Base-by-base conservation (phyloP, 192 early-diverging fungal genomes). In the Mortierella claussenii region DNA sequence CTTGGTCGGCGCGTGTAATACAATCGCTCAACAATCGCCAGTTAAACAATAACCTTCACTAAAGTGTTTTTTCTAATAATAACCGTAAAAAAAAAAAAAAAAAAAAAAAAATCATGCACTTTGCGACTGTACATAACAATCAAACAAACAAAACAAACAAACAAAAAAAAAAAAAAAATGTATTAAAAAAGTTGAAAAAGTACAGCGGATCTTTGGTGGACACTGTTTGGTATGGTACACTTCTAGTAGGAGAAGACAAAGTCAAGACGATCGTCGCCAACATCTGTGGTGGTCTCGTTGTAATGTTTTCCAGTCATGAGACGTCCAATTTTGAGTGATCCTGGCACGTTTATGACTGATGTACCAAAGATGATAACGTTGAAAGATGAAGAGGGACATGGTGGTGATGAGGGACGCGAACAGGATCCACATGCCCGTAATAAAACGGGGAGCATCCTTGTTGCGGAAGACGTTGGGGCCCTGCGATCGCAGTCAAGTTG, bases 211-310 rank as follows among this genome's bases (percentile, higher is more conserved):
- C n/a, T n/a, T n/a, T n/a, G n/a, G n/a, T n/a, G 11, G 11, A 20
- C 17, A 40, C 13, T 7, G 13, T 7, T 10, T 40, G 1, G 8
- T 31, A 32, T 31, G 11, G 5, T 28, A 28, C 3, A 1, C 30
- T n/a, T 36, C 49, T 66, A 66, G 61, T 60, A 66, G 17, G 28
- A 55, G 24, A 55, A 75, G 23, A 76, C 73, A 69, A 82, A 88
- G 60, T 89, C 88, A 10, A 89, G 61, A n/a, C 88, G 73, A 46
- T 83, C 65, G 42, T 79, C 85, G 1, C 88, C 88, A 30, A 63
- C n/a, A 37, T 88, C 69, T 4, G 37, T 82, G 1, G 88, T 89
- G 17, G 80, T 89, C 9, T 78, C 68, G 28, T 80, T 33, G 40
- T 90, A 90, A 32, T 81, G 44, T 13, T 60, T n/a, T 81, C 68